phyloP scores from a whole-genome alignment of 441 rosid genomes.

The Arabidopsis lyrata region DNA sequence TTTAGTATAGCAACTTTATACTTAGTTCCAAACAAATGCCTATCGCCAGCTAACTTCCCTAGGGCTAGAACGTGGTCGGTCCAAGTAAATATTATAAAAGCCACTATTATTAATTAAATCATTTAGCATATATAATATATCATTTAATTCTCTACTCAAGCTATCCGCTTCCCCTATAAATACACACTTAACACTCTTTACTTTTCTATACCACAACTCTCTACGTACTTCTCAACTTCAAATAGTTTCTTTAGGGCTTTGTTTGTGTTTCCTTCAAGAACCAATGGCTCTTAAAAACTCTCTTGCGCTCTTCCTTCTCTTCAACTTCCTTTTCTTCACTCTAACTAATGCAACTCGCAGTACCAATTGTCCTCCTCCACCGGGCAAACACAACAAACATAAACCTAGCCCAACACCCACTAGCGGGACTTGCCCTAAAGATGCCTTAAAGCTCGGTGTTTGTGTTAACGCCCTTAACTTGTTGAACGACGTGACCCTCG shows the following conservation, averaged over 20 bases:
- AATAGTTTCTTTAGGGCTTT: slow-evolving; percentile 19
- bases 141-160: slow-evolving; percentile 7
- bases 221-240: slow-evolving; percentile 15
- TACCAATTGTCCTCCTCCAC: slow-evolving; percentile 54
- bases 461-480: slow-evolving; percentile 54
- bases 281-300: slow-evolving; percentile 49
- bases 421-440: slow-evolving; percentile 58
- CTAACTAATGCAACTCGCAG: slow-evolving; percentile 59
- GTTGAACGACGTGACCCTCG: slow-evolving; percentile 55
- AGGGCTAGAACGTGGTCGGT: slow-evolving; percentile 38
- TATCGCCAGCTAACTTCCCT: slow-evolving; percentile 41
- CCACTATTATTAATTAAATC: slow-evolving; percentile 27
- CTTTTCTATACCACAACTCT: slow-evolving; percentile 30
- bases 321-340: slow-evolving; percentile 64
- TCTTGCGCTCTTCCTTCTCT: slow-evolving; percentile 59
- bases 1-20: slow-evolving; percentile 24
- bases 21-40: slow-evolving; percentile 21
- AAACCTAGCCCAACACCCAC: slow-evolving; percentile 44
- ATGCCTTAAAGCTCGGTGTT: slow-evolving; percentile 60
- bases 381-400: slow-evolving; percentile 58
- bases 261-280: background rate
- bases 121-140: slow-evolving; percentile 7
- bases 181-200: slow-evolving; percentile 24
- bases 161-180: slow-evolving; percentile 30
- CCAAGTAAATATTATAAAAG: slow-evolving; percentile 15